phyloP scores from a whole-genome alignment of 2,329 filamentous ascomycete genomes.

The Alternaria gansuensis region DNA sequence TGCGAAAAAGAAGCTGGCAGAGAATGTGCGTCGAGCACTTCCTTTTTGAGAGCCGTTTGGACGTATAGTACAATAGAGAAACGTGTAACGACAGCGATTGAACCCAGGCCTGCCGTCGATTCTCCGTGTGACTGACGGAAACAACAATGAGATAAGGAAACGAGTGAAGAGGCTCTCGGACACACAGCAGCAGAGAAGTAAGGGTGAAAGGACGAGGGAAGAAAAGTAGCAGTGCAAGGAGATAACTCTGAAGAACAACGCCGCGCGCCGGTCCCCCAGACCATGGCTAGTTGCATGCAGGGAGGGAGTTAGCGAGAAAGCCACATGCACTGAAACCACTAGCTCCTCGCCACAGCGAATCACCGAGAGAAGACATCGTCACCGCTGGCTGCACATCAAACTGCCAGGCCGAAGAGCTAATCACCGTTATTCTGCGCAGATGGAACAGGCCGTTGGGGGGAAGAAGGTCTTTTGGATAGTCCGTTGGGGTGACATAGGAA shows the following conservation, averaged over 20 bases:
- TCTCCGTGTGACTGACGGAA: slow-evolving; percentile 27
- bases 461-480: not conserved
- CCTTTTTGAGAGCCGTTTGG: slow-evolving; percentile 20
- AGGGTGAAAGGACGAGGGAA: slow-evolving; percentile 20
- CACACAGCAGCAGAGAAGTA: slow-evolving; percentile 27
- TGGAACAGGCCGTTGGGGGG: not conserved
- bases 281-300: slow-evolving; percentile 18
- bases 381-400: slow-evolving; percentile 16
- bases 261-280: slow-evolving; percentile 19
- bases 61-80: slow-evolving; percentile 29
- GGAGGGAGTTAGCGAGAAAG: slow-evolving; percentile 33
- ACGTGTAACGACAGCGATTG: slow-evolving; percentile 38
- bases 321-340: slow-evolving; percentile 35
- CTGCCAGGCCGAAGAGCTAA: slow-evolving; percentile 18
- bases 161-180: slow-evolving; percentile 35
- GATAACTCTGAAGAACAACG: slow-evolving; percentile 16
- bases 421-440: slow-evolving; percentile 8
- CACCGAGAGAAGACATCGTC: slow-evolving; percentile 25
- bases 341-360: slow-evolving; percentile 33
- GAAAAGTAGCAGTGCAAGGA: slow-evolving; percentile 26
- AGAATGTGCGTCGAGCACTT: slow-evolving; percentile 51
- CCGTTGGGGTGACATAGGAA: not conserved
- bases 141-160: slow-evolving; percentile 32
- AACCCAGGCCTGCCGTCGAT: slow-evolving; percentile 46
- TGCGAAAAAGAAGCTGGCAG: slow-evolving; percentile 23